Evolutionary conservation across 1,139 yeast genomes (phyloP), one percentile per base, ranked within the genome.

Genomic region (Geotrichum fermentans): DNA sequence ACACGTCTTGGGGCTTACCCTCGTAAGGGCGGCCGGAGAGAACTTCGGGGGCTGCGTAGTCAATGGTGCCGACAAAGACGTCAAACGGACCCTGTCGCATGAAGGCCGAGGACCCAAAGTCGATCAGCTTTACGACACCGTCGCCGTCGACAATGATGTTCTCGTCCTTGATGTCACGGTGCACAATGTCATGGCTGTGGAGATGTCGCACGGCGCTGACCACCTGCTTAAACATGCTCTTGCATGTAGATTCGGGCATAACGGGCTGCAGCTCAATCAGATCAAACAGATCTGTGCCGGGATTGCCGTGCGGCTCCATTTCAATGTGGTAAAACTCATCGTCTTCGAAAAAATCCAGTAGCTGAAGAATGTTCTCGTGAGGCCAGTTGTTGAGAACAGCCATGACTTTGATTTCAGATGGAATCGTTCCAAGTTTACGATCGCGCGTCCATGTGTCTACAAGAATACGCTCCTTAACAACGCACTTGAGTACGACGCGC

Each of bases 391-490:
- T 61, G 53, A 92, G 71, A 18, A 82, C 81, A 26, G 92, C 82
- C 88, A 92, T 82, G 43, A 92, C 83, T 64, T 89, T 95, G 58
- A 92, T 92, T 65, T 92, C 98, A 16, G 92, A 82, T 0, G 98
- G 97, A 29, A 92, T 85, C 0, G 96, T 90, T 3, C 98, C 98
- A 38, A 90, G 71, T 55, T 78, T 78, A 20, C 96, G 77, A 65
- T 92, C 97, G 50, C 97, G 73, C 1, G 89, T 95, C 98, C 98
- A 92, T 0, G 97, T 88, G 65, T 92, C 98, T 7, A 92, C 97
- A 61, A 92, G 72, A 58, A 92, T 92, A 49, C 96, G 78, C 58
- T 89, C 96, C 62, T 92, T 92, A 61, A 87, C 86, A 43, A 92
- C 92, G 58, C 95, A 82, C 65, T 92, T 92, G 55, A 92, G 77